phyloP scores from a whole-genome alignment of 306 rosid genomes.

The Pueraria montana region DNA sequence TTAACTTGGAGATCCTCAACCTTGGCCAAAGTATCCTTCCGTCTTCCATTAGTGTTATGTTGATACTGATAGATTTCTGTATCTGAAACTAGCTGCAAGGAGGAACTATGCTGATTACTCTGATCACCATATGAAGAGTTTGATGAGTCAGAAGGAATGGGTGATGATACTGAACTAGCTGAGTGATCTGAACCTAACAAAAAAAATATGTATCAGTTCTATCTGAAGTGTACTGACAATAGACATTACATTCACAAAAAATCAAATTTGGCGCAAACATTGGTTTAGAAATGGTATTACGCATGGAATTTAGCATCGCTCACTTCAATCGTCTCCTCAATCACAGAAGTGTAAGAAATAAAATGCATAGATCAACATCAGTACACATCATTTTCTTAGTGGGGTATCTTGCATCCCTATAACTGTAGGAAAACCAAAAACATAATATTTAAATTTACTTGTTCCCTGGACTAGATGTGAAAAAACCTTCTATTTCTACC shows the following conservation, averaged over 20 bases:
- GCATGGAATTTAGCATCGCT: slow-evolving; percentile 17
- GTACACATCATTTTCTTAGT: slow-evolving; percentile 13
- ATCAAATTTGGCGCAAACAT: background rate
- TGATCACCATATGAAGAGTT: slow-evolving; percentile 55
- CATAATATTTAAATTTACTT: slow-evolving; percentile 6
- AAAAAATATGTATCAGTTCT: background rate
- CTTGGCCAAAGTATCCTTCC: slow-evolving; percentile 66
- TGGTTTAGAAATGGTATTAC: background rate
- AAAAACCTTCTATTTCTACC: background rate
- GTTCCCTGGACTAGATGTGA: background rate
- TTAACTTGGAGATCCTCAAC: slow-evolving; percentile 81
- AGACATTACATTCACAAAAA: slow-evolving; percentile 28
- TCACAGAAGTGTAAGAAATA: background rate
- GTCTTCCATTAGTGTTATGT: slow-evolving; percentile 47
- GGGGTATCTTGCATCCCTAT: background rate
- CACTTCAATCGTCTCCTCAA: background rate
- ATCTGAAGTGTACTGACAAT: no score
- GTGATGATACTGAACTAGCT: slow-evolving; percentile 48
- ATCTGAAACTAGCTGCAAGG: slow-evolving; percentile 55
- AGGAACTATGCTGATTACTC: slow-evolving; percentile 56
- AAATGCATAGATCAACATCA: slow-evolving; percentile 32
- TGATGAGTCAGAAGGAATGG: slow-evolving; percentile 47
- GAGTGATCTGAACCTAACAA: slow-evolving; percentile 61
- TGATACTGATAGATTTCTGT: slow-evolving; percentile 52
- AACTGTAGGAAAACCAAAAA: background rate